A percentile compares a stretch with the other conserved stretches of the same genome.
phyloP scores from a whole-genome alignment of 345 rosid species.

The Sonneratia alba region DNA sequence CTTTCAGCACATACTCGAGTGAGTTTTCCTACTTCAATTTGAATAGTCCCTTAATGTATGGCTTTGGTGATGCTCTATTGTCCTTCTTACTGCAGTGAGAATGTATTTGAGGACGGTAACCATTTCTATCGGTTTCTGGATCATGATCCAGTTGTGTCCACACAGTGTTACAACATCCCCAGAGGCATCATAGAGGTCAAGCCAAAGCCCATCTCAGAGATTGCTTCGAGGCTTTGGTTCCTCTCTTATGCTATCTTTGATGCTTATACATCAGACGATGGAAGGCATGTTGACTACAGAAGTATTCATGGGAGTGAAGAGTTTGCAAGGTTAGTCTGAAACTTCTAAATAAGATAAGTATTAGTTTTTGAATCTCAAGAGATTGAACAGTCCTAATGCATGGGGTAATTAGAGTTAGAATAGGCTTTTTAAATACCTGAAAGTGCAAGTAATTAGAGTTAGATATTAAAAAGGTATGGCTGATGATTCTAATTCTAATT shows the following conservation, averaged over 20 bases:
- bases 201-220: conserved; percentile 59
- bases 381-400: not conserved
- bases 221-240: conserved; percentile 59
- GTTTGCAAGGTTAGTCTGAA: conserved; percentile 61
- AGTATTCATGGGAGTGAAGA: conserved; percentile 92
- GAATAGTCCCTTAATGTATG: conserved; percentile 1
- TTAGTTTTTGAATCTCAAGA: not conserved
- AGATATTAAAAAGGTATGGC: not conserved
- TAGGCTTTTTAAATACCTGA: not conserved
- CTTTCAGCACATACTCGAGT: conserved; percentile 67
- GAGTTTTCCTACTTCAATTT: conserved; percentile 20
- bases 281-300: conserved; percentile 78
- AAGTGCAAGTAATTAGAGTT: not conserved
- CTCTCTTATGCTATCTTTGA: conserved; percentile 58
- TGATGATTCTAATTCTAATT: not conserved
- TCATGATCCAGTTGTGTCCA: conserved; percentile 59
- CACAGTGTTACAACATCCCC: conserved; percentile 76
- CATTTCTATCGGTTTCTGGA: conserved; percentile 74
- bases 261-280: conserved; percentile 66
- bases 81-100: conserved; percentile 39
- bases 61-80: conserved; percentile 11
- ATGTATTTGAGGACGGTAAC: conserved; percentile 73
- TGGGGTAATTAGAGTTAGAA: not conserved
- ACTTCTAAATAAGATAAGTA: not conserved
- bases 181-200: conserved; percentile 66